A percentile compares a stretch with the other conserved stretches of the same genome.
Conservation (phyloP, 2,329 filamentous ascomycete species). For the Fusarium incarnatum region DNA sequence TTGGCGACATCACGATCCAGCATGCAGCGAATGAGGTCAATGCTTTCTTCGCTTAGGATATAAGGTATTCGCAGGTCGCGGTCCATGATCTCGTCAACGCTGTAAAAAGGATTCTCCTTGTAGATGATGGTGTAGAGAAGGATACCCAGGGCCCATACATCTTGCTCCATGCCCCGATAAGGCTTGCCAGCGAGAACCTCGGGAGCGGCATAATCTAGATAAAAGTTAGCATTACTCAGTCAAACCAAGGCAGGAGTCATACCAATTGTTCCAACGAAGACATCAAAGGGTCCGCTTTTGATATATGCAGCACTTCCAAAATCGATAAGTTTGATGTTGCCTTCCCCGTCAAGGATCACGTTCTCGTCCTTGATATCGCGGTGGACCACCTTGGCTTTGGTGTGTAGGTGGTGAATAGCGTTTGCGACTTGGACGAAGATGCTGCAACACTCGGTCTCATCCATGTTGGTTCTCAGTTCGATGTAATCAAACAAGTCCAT, state of each 20-base stretch:
- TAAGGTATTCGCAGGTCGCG: constrained; percentile 93
- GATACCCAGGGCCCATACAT: constrained; percentile 97
- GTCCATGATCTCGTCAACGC: constrained; percentile 99
- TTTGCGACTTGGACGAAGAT: constrained; percentile 95
- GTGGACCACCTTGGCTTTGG: constrained; percentile 90
- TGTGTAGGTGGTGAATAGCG: constrained; percentile 91
- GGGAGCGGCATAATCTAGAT: constrained; percentile 93
- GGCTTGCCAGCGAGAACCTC: constrained; percentile 93
- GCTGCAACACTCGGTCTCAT: constrained; percentile 90
- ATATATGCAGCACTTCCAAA: constrained; percentile 99
- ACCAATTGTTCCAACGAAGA: constrained; percentile 99
- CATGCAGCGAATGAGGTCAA: constrained; percentile 92
- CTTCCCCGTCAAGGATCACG: constrained; percentile 93
- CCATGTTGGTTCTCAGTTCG: constrained; percentile 95
- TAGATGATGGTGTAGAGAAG: constrained; percentile 98
- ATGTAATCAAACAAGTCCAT: constrained; percentile 99
- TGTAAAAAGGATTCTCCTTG: constrained; percentile 99
- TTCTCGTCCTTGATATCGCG: constrained; percentile 99
- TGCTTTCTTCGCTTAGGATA: constrained; percentile 88
- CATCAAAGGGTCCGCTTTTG: constrained; percentile 97
- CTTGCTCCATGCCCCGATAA: constrained; percentile 96
- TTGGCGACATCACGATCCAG: constrained; percentile 88
- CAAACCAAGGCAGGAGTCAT: constrained; percentile 41
- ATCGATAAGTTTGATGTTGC: constrained; percentile 95
- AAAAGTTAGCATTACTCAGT: constrained; percentile 14